Conservation (phyloP, 2,329 filamentous ascomycete genomes). For the Stromatinia cepivora region DNA sequence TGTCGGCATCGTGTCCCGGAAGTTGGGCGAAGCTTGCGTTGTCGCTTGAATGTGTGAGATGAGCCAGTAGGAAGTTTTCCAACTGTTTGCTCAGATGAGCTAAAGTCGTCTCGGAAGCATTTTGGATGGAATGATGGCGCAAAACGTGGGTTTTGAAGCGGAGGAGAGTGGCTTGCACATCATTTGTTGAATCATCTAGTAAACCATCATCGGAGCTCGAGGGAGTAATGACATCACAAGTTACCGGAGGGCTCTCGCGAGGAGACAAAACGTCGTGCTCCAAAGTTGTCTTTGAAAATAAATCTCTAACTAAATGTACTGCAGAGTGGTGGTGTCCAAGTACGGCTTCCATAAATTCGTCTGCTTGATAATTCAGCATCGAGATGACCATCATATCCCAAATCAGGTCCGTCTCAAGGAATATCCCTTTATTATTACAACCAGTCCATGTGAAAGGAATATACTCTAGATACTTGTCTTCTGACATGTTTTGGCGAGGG, state of each 20-base stretch:
- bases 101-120: neutral
- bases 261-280: neutral
- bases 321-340: neutral
- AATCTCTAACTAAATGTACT: neutral
- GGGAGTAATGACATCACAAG: neutral
- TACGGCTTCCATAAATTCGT: constrained; percentile 7
- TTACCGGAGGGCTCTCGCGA: neutral
- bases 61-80: neutral
- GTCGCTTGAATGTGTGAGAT: neutral
- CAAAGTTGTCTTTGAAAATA: neutral
- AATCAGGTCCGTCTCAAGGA: neutral
- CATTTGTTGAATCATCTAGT: neutral
- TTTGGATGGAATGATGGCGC: neutral
- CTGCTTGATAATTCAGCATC: constrained; percentile 14
- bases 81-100: neutral
- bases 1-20: neutral
- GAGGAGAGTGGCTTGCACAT: neutral
- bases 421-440: neutral
- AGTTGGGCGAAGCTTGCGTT: neutral
- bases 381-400: constrained; percentile 9
- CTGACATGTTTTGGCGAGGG: neutral
- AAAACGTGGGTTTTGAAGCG: neutral
- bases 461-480: constrained; percentile 14
- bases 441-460: constrained; percentile 15
- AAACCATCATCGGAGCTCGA: neutral